Percentiles rank a stretch among this genome's conserved stretches.
These are phyloP conservation scores for Trichosporon coremiiforme DNA, from an alignment of 1,284 basidiomycete genomes.

Conservation along the genomic window DNA sequence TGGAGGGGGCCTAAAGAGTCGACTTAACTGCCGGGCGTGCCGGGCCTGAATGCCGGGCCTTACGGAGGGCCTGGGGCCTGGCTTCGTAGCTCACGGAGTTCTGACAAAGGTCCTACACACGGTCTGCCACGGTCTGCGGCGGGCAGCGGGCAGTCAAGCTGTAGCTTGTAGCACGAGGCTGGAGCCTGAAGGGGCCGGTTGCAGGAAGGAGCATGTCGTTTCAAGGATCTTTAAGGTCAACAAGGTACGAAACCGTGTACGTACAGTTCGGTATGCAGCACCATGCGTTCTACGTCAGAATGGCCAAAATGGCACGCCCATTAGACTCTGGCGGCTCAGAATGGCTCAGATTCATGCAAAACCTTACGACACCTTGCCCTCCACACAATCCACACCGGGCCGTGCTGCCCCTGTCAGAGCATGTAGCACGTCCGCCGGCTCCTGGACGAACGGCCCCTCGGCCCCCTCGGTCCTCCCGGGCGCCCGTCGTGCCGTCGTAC, in stretches of 20 bases:
- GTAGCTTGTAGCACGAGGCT: not conserved
- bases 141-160: not conserved
- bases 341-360: not conserved
- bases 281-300: not conserved
- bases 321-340: not conserved
- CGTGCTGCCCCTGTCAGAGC: not conserved
- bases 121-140: not conserved
- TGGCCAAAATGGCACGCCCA: not conserved
- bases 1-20: no score
- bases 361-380: not conserved
- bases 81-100: not conserved
- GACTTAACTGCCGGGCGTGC: no score
- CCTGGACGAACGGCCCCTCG: no score
- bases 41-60: not conserved
- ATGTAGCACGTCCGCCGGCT: no score
- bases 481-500: no score
- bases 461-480: no score
- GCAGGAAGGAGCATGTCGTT: not conserved
- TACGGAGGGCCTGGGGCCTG: no score
- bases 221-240: not conserved
- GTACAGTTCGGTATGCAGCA: conserved; percentile 1
- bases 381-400: not conserved
- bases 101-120: no score
- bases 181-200: not conserved
- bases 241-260: conserved; percentile 3